Base-by-base conservation (phyloP, 225 moss, liverwort and hornwort genomes). In the Ulota crispa region DNA sequence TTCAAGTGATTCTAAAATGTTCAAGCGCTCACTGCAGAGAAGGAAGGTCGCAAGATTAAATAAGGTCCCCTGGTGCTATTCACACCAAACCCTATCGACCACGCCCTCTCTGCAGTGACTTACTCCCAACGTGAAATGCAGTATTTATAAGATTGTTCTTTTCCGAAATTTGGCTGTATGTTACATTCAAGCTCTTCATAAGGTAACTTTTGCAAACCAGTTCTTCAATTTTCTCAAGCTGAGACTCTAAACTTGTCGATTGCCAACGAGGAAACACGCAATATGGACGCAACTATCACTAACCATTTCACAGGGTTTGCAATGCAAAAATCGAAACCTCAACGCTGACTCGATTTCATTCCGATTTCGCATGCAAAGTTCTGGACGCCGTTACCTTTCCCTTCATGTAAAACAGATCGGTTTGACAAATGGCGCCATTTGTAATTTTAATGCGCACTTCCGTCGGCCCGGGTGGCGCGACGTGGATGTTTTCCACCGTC, bases 391-490 rank as follows among this genome's bases (percentile, higher is more conserved):
- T 42, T 50, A 77, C 85, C 82, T 24, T 55, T 26, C 82, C 85
- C 9, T 5, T 31, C 76, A 80, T 9, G 77, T 79, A 88, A 64
- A 57, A 88, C 50, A 85, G 34, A 77, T 88, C 72, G 7, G 75
- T 79, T 11, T 76, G 72, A 50, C 85, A 88, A 47, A 88, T 76
- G 6, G 85, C 76, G 32, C 82, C 80, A 43, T 88, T 76, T 18
- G 80, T 85, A 37, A 88, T 80, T 72, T 85, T 88, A 63, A 88
- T 80, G 66, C 82, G 79, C 60, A 85, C 85, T 85, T 88, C 82
- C 59, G 65, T 53, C 6, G 85, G 85, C 31, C 80, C 80, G 1
- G 82, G 84, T 47, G 82, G 79, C 30, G 84, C 82, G 3, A 87
- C 75, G 23, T 75, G 37, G 12, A 87, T 59, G 26, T 65, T 70